Base-by-base conservation (phyloP, 2,329 filamentous ascomycete genomes). In the Ophiocordyceps camponoti-saundersi region DNA sequence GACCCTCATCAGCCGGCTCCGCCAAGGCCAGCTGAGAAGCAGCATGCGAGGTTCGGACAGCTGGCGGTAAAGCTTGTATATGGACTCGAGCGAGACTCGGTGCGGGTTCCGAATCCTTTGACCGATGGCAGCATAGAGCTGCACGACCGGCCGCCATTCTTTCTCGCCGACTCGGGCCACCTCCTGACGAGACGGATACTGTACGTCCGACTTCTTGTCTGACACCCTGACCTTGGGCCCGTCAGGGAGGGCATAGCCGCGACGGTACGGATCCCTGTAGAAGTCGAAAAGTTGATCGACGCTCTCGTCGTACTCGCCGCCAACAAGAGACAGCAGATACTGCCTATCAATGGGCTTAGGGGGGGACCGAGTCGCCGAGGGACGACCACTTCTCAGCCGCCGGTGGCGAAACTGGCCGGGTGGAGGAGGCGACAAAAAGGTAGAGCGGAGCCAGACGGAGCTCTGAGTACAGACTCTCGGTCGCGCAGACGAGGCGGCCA, bases 1-100 rank as follows among this genome's bases (percentile, higher is more conserved):
- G 41, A 79, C 74, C 47, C 75, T 77, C 46, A 94, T 67, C 20
- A 94, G 66, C 8, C 68, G 62, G 46, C 79, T 77, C 18, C 88
- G 75, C 44, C 78, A 64, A 13, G 61, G 57, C 49, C 67, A 65
- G 10, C 66, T 64, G 2, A 80, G 57, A 46, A 71, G 62, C 4
- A 70, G 56, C 64, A 75, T 72, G 39, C 72, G 67, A 6, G 69
- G 71, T 48, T 74, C 67, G 0, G 74, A 73, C 10, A 79, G 55
- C 34, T 62, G 57, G 23, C 61, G 56, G 57, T 79, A 79, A 2
- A 69, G 51, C 2, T 66, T 60, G 54, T 72, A 74, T 50, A 79
- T 65, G 2, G 56, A 53, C 30, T 68, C 68, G 43, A 71, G 62
- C 20, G 64, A 58, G 42, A 64, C 55, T 45, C 57, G 60, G 46